Percentiles rank a stretch among this genome's conserved stretches.
phyloP scores from a whole-genome alignment of 495 filamentous ascomycete species.

The Staphylotrichum longicolle region DNA sequence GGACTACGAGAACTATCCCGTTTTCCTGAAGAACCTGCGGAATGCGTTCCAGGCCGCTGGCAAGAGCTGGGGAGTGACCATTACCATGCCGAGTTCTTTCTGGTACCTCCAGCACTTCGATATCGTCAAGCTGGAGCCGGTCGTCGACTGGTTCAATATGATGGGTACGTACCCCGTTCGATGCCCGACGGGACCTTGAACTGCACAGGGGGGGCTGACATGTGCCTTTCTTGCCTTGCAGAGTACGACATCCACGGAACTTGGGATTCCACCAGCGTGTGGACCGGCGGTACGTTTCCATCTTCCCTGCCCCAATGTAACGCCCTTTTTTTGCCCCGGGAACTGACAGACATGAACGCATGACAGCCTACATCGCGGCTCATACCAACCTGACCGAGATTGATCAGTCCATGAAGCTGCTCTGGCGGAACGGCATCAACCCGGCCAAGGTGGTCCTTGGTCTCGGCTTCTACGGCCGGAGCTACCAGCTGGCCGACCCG shows the following conservation, averaged over 20 bases:
- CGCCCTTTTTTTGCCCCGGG: too few relatives aligned
- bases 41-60: conserved; percentile 2
- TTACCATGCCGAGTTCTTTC: conserved; percentile 49
- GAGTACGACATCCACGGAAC: conserved; percentile 12
- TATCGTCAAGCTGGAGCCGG: conserved; percentile 35
- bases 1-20: conserved; percentile 42
- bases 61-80: conserved; percentile 26
- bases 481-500: conserved; percentile 26
- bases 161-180: conserved; percentile 42
- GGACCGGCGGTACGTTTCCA: conserved; percentile 24
- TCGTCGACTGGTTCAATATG: conserved; percentile 54
- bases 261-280: conserved; percentile 27
- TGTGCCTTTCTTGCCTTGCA: conserved; percentile 15
- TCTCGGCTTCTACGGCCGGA: conserved; percentile 53
- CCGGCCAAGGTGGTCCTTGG: conserved; percentile 47
- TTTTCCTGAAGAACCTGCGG: conserved; percentile 8
- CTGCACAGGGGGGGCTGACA: conserved; percentile 25
- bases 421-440: conserved; percentile 51
- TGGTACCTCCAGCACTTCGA: conserved; percentile 60
- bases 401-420: conserved; percentile 41
- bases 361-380: conserved; percentile 28
- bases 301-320: not conserved
- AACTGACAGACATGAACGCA: too few relatives aligned
- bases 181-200: too few relatives aligned
- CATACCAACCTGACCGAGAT: conserved; percentile 60